phyloP scores from a whole-genome alignment of 352 stramenopile species.

The Pythium volutum region DNA sequence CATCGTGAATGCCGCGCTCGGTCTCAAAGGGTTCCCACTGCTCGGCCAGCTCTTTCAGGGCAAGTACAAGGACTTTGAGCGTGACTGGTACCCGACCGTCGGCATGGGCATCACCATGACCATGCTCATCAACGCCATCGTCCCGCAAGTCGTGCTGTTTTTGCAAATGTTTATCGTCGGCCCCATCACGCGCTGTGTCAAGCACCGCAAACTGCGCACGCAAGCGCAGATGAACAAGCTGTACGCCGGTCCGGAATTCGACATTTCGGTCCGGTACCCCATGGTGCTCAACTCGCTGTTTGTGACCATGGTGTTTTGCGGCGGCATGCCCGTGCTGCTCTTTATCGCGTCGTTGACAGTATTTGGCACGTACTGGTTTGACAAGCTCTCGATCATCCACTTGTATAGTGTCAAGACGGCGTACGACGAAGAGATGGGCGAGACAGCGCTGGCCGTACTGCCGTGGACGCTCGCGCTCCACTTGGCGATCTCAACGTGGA shows the following conservation, averaged over 20 bases:
- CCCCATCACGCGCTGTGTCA: slow-evolving; percentile 43
- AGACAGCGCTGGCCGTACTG: slow-evolving; percentile 48
- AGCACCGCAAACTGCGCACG: slow-evolving; percentile 45
- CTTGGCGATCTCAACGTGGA: slow-evolving; percentile 75
- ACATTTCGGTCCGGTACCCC: slow-evolving; percentile 78
- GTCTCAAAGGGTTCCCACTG: slow-evolving; percentile 38
- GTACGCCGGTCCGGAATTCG: slow-evolving; percentile 69
- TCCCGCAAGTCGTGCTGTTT: slow-evolving; percentile 58
- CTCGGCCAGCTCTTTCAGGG: slow-evolving; percentile 64
- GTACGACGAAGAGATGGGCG: slow-evolving; percentile 76
- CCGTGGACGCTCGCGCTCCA: slow-evolving; percentile 73
- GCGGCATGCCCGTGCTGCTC: slow-evolving; percentile 72
- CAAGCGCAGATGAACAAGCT: slow-evolving; percentile 77
- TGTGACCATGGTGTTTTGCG: slow-evolving; percentile 81
- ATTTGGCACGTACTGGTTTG: slow-evolving; percentile 67
- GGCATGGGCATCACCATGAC: slow-evolving; percentile 84
- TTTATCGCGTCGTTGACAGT: slow-evolving; percentile 69
- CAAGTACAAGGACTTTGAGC: slow-evolving; percentile 80
- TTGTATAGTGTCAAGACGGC: slow-evolving; percentile 77
- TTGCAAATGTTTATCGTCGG: slow-evolving; percentile 58
- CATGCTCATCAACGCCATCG: slow-evolving; percentile 82
- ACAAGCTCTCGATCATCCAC: slow-evolving; percentile 78
- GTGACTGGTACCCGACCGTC: slow-evolving; percentile 85
- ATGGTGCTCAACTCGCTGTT: slow-evolving; percentile 85
- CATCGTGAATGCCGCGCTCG: slow-evolving; percentile 65